Percentiles rank a stretch among this genome's conserved stretches.
Conservation (phyloP, 1,284 basidiomycete genomes). For the Marasmius tenuissimus region DNA sequence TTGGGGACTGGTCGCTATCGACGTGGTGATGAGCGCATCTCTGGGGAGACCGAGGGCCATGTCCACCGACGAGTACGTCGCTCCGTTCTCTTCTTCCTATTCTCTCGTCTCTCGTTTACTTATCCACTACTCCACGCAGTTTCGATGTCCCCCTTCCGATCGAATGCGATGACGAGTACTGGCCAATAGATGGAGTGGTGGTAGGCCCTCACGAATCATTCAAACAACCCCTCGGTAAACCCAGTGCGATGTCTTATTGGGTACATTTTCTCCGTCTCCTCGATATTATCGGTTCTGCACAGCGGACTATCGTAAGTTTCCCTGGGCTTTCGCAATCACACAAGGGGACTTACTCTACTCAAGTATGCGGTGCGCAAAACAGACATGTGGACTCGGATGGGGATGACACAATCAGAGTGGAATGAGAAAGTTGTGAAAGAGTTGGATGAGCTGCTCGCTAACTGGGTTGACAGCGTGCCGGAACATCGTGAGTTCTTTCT, state of each 20-base stretch:
- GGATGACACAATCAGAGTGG: conserved; percentile 59
- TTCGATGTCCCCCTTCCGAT: conserved; percentile 3
- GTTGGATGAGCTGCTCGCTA: conserved; percentile 74
- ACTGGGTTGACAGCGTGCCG: conserved; percentile 75
- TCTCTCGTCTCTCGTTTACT: too few relatives aligned
- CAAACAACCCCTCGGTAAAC: background rate
- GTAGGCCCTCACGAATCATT: background rate
- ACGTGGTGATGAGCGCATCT: background rate
- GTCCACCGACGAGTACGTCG: background rate
- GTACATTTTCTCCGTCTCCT: background rate
- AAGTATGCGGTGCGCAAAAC: too few relatives aligned
- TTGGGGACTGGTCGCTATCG: background rate
- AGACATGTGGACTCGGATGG: conserved; percentile 47
- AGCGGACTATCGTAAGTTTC: background rate
- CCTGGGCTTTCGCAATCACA: too few relatives aligned
- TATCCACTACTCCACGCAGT: background rate
- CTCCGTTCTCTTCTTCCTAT: background rate
- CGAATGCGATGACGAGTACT: conserved; percentile 6
- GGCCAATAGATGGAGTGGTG: background rate
- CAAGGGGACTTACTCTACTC: too few relatives aligned
- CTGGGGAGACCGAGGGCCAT: background rate
- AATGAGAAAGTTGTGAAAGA: conserved; percentile 74
- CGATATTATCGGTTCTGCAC: background rate
- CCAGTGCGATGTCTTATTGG: background rate
- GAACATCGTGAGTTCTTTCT: conserved; percentile 61